phyloP scores from a whole-genome alignment of 208 protist genomes.

The Acanthamoeba sp. region DNA sequence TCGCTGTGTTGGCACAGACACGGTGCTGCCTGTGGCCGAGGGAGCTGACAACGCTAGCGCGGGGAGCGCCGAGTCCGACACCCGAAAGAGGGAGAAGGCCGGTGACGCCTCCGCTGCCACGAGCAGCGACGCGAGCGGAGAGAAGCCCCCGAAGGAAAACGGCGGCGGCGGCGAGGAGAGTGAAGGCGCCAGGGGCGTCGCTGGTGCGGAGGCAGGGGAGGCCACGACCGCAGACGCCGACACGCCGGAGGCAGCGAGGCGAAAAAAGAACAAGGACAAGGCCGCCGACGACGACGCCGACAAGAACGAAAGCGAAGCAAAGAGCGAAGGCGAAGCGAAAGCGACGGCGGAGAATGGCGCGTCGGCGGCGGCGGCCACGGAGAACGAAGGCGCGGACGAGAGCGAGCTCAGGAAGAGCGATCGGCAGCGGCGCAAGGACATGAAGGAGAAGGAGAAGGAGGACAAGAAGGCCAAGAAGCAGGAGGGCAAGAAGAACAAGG shows the following conservation, averaged over 20 bases:
- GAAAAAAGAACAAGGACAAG: conserved; percentile 1
- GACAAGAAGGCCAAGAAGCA: neutral
- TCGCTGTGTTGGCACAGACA: no score
- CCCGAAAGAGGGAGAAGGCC: neutral
- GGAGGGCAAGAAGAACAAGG: neutral
- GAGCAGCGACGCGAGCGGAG: neutral
- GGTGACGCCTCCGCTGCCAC: neutral
- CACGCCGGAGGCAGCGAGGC: neutral
- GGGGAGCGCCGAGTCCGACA: neutral
- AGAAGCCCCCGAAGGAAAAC: conserved; percentile 11
- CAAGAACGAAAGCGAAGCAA: neutral
- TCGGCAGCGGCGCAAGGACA: neutral
- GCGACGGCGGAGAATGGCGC: neutral
- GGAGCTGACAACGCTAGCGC: neutral
- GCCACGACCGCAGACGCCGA: neutral
- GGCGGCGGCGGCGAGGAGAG: neutral
- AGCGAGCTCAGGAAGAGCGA: neutral
- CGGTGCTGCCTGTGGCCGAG: neutral
- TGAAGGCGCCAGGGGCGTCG: no score
- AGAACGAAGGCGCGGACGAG: neutral
- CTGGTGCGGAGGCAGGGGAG: no score
- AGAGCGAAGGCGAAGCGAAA: conserved; percentile 6
- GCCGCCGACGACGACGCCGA: neutral
- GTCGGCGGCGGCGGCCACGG: neutral
- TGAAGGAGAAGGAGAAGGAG: conserved; percentile 22